These are phyloP conservation scores for Amanita phalloides DNA, from an alignment of 768 basidiomycete species.

Conservation along the genomic window DNA sequence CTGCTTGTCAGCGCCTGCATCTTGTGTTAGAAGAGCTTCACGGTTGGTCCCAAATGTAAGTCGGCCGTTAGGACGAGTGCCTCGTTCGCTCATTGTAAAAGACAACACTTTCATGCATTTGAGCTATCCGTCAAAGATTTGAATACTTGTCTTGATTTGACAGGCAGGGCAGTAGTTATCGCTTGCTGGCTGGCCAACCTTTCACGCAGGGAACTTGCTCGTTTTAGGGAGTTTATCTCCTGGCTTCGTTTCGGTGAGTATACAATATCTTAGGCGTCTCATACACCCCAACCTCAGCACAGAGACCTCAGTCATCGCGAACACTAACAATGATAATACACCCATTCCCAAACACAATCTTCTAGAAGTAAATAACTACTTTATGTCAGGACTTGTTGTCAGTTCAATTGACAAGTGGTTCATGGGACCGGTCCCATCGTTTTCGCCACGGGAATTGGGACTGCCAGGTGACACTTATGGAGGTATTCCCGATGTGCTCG, in stretches of 20 bases:
- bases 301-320: constrained; percentile 37
- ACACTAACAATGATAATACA: constrained; percentile 40
- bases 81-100: constrained; percentile 16
- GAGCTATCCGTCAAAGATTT: constrained; percentile 41
- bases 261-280: neutral
- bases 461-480: constrained; percentile 23
- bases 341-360: constrained; percentile 54
- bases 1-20: constrained; percentile 69
- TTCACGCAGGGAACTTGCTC: constrained; percentile 55
- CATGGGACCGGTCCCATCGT: constrained; percentile 46
- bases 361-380: constrained; percentile 72
- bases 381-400: constrained; percentile 55
- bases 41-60: constrained; percentile 69
- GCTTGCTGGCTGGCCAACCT: constrained; percentile 59
- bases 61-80: constrained; percentile 1
- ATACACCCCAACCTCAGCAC: constrained; percentile 5
- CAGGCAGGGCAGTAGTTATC: constrained; percentile 48
- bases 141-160: constrained; percentile 38
- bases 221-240: constrained; percentile 70
- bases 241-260: constrained; percentile 68
- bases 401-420: constrained; percentile 79
- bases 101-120: constrained; percentile 49
- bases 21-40: constrained; percentile 68
- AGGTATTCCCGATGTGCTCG: constrained; percentile 29
- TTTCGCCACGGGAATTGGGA: constrained; percentile 39